Evolutionary conservation across 768 basidiomycete species (phyloP).

Genomic region (Lentinula sp.): DNA sequence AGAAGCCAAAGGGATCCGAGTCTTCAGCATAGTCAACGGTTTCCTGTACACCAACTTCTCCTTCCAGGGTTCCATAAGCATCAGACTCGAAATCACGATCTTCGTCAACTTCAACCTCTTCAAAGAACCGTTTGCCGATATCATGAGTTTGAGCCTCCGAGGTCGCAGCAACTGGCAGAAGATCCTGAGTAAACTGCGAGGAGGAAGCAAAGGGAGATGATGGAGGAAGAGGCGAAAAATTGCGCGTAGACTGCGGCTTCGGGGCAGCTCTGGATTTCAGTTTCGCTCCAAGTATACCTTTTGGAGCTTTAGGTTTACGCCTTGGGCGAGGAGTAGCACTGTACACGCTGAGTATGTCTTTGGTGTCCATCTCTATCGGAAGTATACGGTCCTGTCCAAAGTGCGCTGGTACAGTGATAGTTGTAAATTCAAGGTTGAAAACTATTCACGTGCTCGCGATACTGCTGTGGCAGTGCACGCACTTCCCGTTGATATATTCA

Average conservation of each 20-base stretch:
- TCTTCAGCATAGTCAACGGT: not conserved
- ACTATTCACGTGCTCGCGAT: no score
- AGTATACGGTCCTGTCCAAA: no score
- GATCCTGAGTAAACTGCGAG: conserved; percentile 9
- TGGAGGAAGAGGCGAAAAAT: conserved; percentile 24
- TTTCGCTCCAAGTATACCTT: not conserved
- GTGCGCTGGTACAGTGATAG: no score
- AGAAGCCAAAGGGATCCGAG: conserved; percentile 55
- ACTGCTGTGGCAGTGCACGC: no score
- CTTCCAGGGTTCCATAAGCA: conserved; percentile 5
- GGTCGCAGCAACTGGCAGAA: not conserved
- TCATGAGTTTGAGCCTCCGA: not conserved
- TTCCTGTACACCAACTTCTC: conserved; percentile 8
- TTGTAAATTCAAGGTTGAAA: no score
- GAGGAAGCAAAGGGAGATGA: conserved; percentile 23
- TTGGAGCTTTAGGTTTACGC: not conserved
- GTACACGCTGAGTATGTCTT: conserved; percentile 9
- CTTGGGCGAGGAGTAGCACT: not conserved
- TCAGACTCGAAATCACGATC: conserved; percentile 5
- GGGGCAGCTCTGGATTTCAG: not conserved
- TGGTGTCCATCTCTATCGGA: no score
- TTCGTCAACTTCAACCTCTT: not conserved
- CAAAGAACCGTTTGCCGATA: not conserved
- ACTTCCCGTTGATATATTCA: no score
- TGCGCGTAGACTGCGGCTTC: not conserved